Evolutionary conservation across 805 yeast genomes (phyloP).

Genomic region (Candida nanaspora): DNA sequence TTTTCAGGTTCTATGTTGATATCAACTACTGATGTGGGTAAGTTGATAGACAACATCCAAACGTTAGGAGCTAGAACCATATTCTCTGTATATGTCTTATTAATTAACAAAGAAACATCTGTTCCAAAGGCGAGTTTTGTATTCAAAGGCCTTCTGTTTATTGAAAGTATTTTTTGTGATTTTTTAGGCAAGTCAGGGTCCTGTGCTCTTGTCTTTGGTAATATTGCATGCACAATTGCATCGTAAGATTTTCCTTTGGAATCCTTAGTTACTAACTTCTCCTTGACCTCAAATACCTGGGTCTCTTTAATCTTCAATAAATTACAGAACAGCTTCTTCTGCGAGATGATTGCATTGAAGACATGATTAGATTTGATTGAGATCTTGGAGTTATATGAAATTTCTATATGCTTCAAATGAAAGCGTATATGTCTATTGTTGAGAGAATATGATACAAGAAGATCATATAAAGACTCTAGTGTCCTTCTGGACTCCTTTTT

Average conservation of each 20-base stretch:
- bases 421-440: conserved; percentile 25
- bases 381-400: conserved; percentile 9
- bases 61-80: conserved; percentile 21
- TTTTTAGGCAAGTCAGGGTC: conserved; percentile 18
- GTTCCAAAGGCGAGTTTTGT: conserved; percentile 24
- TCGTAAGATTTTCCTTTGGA: background rate
- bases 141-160: conserved; percentile 28
- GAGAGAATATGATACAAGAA: conserved; percentile 26
- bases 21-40: conserved; percentile 22
- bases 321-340: conserved; percentile 7
- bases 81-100: conserved; percentile 15
- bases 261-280: conserved; percentile 3
- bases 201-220: conserved; percentile 29
- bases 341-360: conserved; percentile 3
- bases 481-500: conserved; percentile 18
- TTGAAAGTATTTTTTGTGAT: conserved; percentile 20
- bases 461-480: conserved; percentile 15
- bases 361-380: too few species aligned
- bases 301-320: conserved; percentile 11
- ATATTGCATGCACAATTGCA: conserved; percentile 11
- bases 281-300: conserved; percentile 11
- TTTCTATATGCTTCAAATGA: conserved; percentile 15
- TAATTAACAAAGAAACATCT: conserved; percentile 16
- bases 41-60: conserved; percentile 29
- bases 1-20: conserved; percentile 39